Base-by-base conservation (phyloP, 2,329 filamentous ascomycete genomes). In the Aspergillus alliaceus region DNA sequence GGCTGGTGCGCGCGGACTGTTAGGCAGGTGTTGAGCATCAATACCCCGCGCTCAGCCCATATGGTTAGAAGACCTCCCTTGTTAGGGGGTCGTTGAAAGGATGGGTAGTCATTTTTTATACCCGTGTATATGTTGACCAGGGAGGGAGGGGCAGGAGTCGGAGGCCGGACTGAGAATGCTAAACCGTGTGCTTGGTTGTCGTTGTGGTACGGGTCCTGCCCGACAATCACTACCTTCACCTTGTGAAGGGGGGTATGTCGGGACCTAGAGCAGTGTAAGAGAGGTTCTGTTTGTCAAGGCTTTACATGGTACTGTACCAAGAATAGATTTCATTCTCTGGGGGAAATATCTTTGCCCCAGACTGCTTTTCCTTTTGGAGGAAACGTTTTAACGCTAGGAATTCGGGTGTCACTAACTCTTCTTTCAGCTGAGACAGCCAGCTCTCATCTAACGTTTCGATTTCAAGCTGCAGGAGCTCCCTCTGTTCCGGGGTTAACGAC, bases 181-280 rank as follows among this genome's bases (percentile, higher is more conserved):
- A 99, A 87, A 42, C 95, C 95, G 75, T 98, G 95, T 51, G 95
- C 95, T 81, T 99, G 95, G 75, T 96, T 96, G 73, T 86, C 75
- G 73, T 96, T 96, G 80, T 99, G 95, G 75, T 99, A 99, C 2
- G 95, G 95, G 73, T 99, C 95, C 79, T 99, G 95, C 63, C 95
- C 95, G 54, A 98, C 77, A 69, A 99, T 92, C 59, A 99, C 93
- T 56, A 90, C 90, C 75, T 96, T 96, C 73, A 98, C 93, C 14
- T 83, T 88, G 78, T 88, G 80, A 66, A 99, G 87, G 7, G 95
- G 93, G 0, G 93, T 97, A 74, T 96, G 90, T 25, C 92, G 90
- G 59, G 93, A 97, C 93, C 93, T 97, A 58, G n/a, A 40, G 57
- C 32, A n/a, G 39, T 37, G 58, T 71, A 61, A 71, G 64, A 15